Conservation (phyloP, 768 basidiomycete genomes). For the Collybia sordida region DNA sequence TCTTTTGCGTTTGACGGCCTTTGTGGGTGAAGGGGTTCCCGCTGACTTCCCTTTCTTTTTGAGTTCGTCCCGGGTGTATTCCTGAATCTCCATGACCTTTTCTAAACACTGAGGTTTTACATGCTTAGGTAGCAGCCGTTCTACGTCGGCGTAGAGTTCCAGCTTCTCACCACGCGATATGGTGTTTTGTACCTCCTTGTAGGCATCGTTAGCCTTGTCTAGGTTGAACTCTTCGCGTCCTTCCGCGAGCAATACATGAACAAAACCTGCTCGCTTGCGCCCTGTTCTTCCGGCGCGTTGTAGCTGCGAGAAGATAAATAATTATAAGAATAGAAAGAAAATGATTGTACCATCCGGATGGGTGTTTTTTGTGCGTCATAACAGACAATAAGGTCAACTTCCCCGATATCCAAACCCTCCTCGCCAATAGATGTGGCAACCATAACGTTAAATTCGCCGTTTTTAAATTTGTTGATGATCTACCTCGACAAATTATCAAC, state of each 20-base stretch:
- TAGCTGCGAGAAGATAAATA: constrained; percentile 49
- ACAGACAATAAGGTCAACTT: constrained; percentile 93
- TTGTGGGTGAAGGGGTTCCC: constrained; percentile 25
- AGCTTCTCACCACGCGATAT: constrained; percentile 85
- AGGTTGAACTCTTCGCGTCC: constrained; percentile 90
- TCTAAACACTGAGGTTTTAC: constrained; percentile 77
- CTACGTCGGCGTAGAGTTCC: constrained; percentile 92
- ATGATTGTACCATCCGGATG: constrained; percentile 78
- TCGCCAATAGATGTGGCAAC: constrained; percentile 98
- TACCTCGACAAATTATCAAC: constrained; percentile 29
- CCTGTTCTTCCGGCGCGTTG: constrained; percentile 97
- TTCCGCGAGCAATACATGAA: constrained; percentile 91
- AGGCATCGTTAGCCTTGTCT: constrained; percentile 81
- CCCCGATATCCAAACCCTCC: constrained; percentile 97
- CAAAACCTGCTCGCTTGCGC: constrained; percentile 82
- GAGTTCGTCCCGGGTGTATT: constrained; percentile 56
- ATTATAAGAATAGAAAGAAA: neutral
- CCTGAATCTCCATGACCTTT: constrained; percentile 79
- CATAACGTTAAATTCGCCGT: constrained; percentile 84
- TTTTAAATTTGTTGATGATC: constrained; percentile 87
- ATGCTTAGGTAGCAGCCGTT: constrained; percentile 78
- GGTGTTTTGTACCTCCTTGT: constrained; percentile 84
- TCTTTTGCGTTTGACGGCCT: constrained; percentile 64
- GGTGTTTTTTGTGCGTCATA: constrained; percentile 97
- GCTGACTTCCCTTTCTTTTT: constrained; percentile 36